Percentiles rank a stretch among this genome's conserved stretches.
These are phyloP conservation scores for Euphorbia schlechtendalii DNA, from an alignment of 441 rosid species.

Conservation along the genomic window DNA sequence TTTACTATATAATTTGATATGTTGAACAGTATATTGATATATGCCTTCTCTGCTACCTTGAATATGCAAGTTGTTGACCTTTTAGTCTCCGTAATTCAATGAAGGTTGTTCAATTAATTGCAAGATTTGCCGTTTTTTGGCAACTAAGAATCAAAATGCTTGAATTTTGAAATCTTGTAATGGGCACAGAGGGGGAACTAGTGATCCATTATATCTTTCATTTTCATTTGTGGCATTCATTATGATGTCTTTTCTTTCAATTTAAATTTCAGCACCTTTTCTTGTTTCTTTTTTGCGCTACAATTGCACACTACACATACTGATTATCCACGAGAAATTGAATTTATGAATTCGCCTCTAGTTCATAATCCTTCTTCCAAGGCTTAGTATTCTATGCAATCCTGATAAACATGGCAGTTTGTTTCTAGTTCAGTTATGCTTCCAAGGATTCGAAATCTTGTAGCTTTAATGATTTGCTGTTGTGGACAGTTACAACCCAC, in stretches of 20 bases:
- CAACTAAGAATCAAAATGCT: not conserved
- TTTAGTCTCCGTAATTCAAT: not conserved
- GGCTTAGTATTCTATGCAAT: not conserved
- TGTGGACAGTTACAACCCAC: constrained; percentile 57
- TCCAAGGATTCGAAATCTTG: not conserved
- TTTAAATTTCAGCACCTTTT: not conserved
- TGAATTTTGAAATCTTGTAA: not conserved
- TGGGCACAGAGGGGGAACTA: not conserved
- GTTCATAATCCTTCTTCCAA: not conserved
- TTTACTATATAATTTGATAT: not conserved
- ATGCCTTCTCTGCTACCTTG: not conserved
- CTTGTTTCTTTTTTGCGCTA: not conserved
- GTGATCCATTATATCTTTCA: not conserved
- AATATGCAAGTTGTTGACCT: not conserved
- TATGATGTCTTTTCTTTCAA: not conserved
- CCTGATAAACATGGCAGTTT: not conserved
- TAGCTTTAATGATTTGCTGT: constrained; percentile 1
- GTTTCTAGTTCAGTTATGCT: not conserved
- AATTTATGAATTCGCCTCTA: not conserved
- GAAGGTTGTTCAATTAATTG: not conserved
- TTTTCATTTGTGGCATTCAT: not conserved
- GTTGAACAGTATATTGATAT: not conserved
- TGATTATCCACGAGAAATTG: not conserved
- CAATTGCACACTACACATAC: not conserved
- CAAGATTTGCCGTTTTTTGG: not conserved